Base-by-base conservation (phyloP, 129 eudicot genomes). In the Flaveria ramosissima region DNA sequence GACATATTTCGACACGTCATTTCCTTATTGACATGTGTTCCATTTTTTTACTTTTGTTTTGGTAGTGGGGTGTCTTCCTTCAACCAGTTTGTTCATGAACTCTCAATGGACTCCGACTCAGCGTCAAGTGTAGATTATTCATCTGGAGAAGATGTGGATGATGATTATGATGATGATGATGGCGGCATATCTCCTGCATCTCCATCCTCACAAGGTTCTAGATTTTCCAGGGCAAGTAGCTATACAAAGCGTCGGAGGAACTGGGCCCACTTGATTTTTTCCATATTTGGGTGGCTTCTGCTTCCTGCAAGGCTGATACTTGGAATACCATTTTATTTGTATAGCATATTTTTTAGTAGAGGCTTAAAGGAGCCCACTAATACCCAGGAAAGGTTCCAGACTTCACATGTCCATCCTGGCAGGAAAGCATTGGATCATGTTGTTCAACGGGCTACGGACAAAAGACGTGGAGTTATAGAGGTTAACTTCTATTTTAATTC, bases 381-480 rank as follows among this genome's bases (percentile, higher is more conserved):
- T 15, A 71, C 45, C 43, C 8, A 82, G 1, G 89, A 72, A 75
- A 82, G 80, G 17, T 56, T 63, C 42, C 76, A 56, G 74, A 75
- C 52, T 56, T 80, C 86, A 6, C 83, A 62, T 53, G 75, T 80
- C 62, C 69, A 32, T 55, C 43, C 87, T 62, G 77, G 86, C 46
- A 84, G 85, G 71, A 89, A 85, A 81, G 72, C 83, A 78, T 84
- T 85, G 81, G 98, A 90, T 73, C 78, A 89, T 75, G 78, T 91
- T 60, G 83, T 95, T 51, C 91, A 91, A 64, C 83, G 79, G 74
- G 93, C 99, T 77, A 95, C 97, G 45, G 99, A 95, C 53, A 86
- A 89, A 81, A 89, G 99, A 53, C 97, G 97, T 69, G 99, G 99
- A 1, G 81, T 95, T 72, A 86, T 95, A 72, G 99, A 95, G 99